These are phyloP conservation scores for Helichrysum umbraculigerum DNA, from an alignment of 129 eudicot species.

Conservation along the genomic window DNA sequence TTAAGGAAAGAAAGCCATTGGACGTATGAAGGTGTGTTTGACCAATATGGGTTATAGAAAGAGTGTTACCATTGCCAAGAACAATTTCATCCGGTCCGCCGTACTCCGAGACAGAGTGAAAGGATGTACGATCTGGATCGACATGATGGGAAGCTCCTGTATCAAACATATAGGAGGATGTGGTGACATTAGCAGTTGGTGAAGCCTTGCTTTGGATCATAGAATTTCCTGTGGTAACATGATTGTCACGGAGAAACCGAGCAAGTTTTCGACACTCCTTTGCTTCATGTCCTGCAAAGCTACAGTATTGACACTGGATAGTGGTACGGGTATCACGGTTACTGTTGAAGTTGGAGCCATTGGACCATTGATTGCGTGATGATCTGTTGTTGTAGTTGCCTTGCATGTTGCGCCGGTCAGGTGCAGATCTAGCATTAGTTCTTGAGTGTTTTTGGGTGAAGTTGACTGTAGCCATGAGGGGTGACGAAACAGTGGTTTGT, in stretches of 20 bases:
- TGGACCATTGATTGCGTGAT: neutral
- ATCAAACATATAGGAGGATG: conserved; percentile 10
- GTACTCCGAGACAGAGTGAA: conserved; percentile 22
- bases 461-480: conserved; percentile 15
- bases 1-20: neutral
- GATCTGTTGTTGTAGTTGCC: neutral
- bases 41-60: conserved; percentile 21
- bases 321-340: neutral
- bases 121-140: neutral
- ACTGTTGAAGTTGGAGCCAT: neutral
- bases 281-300: conserved; percentile 12
- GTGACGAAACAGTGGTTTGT: neutral
- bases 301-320: neutral
- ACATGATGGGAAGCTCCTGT: conserved; percentile 8
- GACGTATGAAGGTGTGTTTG: conserved; percentile 17
- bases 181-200: no score
- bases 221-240: neutral
- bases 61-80: conserved; percentile 24
- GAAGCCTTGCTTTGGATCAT: neutral
- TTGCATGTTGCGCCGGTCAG: neutral
- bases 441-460: conserved; percentile 9
- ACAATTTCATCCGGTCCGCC: conserved; percentile 24
- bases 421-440: neutral
- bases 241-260: conserved; percentile 13
- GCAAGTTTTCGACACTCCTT: conserved; percentile 8